These are phyloP conservation scores for Zanthoxylum bungeanum DNA, from an alignment of 345 rosid genomes.

Conservation along the genomic window DNA sequence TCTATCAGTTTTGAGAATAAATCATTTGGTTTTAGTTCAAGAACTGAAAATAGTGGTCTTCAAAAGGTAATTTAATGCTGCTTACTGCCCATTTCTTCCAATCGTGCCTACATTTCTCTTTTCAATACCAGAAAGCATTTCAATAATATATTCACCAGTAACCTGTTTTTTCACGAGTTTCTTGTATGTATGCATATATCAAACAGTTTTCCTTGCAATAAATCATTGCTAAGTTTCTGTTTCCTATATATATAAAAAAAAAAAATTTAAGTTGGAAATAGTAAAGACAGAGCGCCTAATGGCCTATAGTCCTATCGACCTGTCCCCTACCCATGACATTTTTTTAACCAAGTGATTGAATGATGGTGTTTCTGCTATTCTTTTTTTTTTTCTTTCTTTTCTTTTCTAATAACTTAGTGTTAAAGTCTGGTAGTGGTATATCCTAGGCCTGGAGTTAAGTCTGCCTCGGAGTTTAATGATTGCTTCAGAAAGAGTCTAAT, in stretches of 20 bases:
- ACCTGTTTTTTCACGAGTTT: neutral
- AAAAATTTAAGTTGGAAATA: neutral
- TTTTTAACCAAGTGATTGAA: neutral
- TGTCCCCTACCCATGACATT: neutral
- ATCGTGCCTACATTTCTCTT: neutral
- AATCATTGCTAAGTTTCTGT: no score
- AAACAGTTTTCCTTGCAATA: no score
- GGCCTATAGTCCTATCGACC: neutral
- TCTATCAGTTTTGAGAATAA: conserved; percentile 39
- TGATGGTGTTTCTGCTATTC: neutral
- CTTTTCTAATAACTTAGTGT: neutral
- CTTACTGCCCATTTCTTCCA: neutral
- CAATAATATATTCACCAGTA: neutral
- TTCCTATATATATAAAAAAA: no score
- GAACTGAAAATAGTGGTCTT: conserved; percentile 46
- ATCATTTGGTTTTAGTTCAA: conserved; percentile 52
- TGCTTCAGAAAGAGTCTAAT: conserved; percentile 15
- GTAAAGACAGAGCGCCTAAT: no score
- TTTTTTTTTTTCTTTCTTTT: neutral
- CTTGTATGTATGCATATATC: neutral
- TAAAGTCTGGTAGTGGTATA: neutral
- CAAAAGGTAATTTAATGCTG: conserved; percentile 57
- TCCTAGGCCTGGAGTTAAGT: conserved; percentile 4
- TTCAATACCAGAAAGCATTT: neutral
- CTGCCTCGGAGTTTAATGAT: conserved; percentile 3